Percentiles rank a stretch among this genome's conserved stretches.
phyloP scores from a whole-genome alignment of 2,329 filamentous ascomycete species.

The Epichloe gansuensis region DNA sequence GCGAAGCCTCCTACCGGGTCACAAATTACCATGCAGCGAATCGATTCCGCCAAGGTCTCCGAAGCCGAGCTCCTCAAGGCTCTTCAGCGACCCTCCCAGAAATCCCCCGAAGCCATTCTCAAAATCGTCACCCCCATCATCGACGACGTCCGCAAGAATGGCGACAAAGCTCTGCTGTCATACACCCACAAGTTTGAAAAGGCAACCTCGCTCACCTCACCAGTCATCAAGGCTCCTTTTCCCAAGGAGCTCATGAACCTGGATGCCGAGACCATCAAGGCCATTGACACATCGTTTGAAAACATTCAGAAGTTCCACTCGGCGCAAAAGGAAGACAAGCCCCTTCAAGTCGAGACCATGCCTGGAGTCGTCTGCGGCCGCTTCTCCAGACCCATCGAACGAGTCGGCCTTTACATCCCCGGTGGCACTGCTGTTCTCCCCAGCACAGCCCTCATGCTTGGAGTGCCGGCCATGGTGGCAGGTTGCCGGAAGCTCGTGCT shows the following conservation, averaged over 20 bases:
- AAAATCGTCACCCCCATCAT: slow-evolving; percentile 86
- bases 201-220: slow-evolving; percentile 78
- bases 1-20: slow-evolving; percentile 27
- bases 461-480: slow-evolving; percentile 93
- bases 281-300: slow-evolving; percentile 88
- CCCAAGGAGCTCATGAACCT: slow-evolving; percentile 75
- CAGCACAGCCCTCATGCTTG: slow-evolving; percentile 93
- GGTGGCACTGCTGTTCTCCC: slow-evolving; percentile 95
- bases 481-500: slow-evolving; percentile 92
- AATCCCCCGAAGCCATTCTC: slow-evolving; percentile 91
- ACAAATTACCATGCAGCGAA: slow-evolving; percentile 72
- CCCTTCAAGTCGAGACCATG: slow-evolving; percentile 89
- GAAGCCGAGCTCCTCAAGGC: slow-evolving; percentile 55
- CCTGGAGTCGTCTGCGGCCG: slow-evolving; percentile 90
- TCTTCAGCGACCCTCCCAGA: slow-evolving; percentile 81
- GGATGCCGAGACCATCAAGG: slow-evolving; percentile 67
- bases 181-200: slow-evolving; percentile 99
- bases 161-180: slow-evolving; percentile 76
- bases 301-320: slow-evolving; percentile 93
- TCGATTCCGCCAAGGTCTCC: slow-evolving; percentile 53
- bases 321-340: slow-evolving; percentile 74
- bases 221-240: slow-evolving; percentile 84
- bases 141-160: slow-evolving; percentile 67
- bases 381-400: slow-evolving; percentile 82
- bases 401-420: slow-evolving; percentile 92